Conservation (phyloP, 176 grass and related monocot genomes). For the Carex scoparia region DNA sequence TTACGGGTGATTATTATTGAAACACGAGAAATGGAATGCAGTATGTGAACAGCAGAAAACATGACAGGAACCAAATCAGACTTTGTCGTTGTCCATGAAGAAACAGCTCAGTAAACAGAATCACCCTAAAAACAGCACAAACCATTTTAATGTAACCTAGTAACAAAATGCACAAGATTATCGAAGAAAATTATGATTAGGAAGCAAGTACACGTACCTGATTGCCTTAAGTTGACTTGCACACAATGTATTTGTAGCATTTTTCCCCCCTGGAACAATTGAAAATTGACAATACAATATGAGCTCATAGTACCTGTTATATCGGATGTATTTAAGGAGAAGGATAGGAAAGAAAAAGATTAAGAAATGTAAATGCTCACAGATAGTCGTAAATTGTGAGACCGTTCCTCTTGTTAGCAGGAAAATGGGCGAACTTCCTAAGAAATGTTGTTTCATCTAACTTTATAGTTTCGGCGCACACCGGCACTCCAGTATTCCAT, state of each 20-base stretch:
- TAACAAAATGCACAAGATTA: background rate
- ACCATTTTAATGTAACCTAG: background rate
- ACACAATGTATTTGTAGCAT: too few species aligned
- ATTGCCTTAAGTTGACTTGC: background rate
- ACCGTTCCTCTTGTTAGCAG: background rate
- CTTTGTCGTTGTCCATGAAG: background rate
- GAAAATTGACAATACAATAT: background rate
- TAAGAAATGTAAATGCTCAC: background rate
- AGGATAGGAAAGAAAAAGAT: background rate
- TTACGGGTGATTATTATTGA: background rate
- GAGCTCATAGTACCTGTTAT: too few species aligned
- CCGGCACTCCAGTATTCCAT: too few species aligned
- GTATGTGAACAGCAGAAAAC: background rate
- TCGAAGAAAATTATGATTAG: background rate
- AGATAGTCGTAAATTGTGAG: background rate
- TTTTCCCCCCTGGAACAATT: too few species aligned
- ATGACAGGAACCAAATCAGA: background rate
- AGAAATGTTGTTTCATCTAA: background rate
- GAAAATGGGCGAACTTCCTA: background rate
- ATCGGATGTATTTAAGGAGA: background rate
- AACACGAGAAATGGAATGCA: background rate
- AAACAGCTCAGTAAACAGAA: background rate
- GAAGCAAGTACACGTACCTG: background rate
- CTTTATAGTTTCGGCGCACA: fast-evolving
- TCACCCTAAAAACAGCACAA: background rate